Base-by-base conservation (phyloP, 176 grass and related monocot genomes). In the Calamus simplicifolius region DNA sequence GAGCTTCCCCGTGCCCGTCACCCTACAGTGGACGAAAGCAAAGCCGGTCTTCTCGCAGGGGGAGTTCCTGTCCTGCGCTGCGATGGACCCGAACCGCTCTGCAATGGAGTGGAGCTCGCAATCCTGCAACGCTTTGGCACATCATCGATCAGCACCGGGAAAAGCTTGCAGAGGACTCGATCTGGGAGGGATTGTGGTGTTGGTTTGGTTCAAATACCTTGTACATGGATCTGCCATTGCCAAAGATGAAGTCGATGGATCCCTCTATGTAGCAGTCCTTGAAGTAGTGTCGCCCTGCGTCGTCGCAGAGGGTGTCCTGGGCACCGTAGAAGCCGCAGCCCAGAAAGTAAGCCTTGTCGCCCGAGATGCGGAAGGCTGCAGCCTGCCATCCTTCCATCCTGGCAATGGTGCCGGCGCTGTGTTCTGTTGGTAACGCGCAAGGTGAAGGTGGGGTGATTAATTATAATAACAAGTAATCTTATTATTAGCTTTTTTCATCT, bases 171-270 rank as follows among this genome's bases (percentile, higher is more conserved):
- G n/a, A n/a, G n/a, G n/a, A n/a, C n/a, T n/a, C n/a, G n/a, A n/a
- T n/a, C n/a, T n/a, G n/a, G n/a, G n/a, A n/a, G 2, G 35, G 35
- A 43, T 12, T 43, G 35, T 43, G 35, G 35, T 35, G 31, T 35
- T 35, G 31, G 31, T 35, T 35, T 35, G 31, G 31, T 35, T 35
- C 18, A 23, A 4, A 6, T 38, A 85, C 87, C 87, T 88, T 96
- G 81, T 91, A 97, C 19, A 97, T 85, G 69, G 93, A 91, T 59
- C 93, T 85, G 8, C 84, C 93, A 54, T 97, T 91, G 66, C 93
- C 93, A 73, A 97, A 97, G 69, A 97, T 77, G 84, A 88, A 97
- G 82, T 97, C 93, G 75, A 97, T 92, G 69, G 93, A 92, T 51
- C 93, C 93, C 79, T 91, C 49, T 60, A 97, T 79, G 75, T 83